phyloP scores from a whole-genome alignment of 2,329 filamentous ascomycete genomes.

The Pestalotiopsis fici region DNA sequence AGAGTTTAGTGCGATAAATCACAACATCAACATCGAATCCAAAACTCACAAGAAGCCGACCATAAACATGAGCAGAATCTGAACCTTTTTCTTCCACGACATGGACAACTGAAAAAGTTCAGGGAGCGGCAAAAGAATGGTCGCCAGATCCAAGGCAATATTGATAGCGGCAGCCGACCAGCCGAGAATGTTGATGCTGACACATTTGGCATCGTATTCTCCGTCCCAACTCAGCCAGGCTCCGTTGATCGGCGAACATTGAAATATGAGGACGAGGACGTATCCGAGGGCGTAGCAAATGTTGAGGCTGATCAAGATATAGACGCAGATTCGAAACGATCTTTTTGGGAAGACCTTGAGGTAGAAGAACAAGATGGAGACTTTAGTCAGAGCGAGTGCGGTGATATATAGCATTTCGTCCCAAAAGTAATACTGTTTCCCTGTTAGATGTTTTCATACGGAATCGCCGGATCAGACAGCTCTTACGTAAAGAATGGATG shows the following conservation, averaged over 20 bases:
- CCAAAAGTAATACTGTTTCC: conserved; percentile 26
- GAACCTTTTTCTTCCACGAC: conserved; percentile 30
- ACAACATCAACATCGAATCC: neutral
- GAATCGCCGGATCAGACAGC: neutral
- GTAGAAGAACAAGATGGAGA: conserved; percentile 39
- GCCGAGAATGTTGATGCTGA: conserved; percentile 30
- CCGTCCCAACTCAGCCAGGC: conserved; percentile 31
- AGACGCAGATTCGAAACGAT: conserved; percentile 24
- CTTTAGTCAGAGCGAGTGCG: conserved; percentile 30
- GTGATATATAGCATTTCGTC: conserved; percentile 31
- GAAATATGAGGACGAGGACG: conserved; percentile 17
- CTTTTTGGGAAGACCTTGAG: conserved; percentile 32
- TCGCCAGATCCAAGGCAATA: conserved; percentile 29
- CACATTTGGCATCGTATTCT: conserved; percentile 28
- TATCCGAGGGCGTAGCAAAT: conserved; percentile 16
- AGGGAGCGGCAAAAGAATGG: conserved; percentile 31
- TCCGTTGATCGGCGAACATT: conserved; percentile 19
- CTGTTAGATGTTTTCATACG: neutral
- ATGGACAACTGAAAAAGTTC: conserved; percentile 26
- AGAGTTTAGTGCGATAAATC: neutral
- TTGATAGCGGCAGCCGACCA: conserved; percentile 33
- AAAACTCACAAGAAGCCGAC: conserved; percentile 31
- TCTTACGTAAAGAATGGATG: conserved; percentile 36
- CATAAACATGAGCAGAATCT: conserved; percentile 35
- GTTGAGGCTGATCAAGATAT: conserved; percentile 29